phyloP scores from a whole-genome alignment of 371 early-diverging fungal species.

The Massospora cicadina region DNA sequence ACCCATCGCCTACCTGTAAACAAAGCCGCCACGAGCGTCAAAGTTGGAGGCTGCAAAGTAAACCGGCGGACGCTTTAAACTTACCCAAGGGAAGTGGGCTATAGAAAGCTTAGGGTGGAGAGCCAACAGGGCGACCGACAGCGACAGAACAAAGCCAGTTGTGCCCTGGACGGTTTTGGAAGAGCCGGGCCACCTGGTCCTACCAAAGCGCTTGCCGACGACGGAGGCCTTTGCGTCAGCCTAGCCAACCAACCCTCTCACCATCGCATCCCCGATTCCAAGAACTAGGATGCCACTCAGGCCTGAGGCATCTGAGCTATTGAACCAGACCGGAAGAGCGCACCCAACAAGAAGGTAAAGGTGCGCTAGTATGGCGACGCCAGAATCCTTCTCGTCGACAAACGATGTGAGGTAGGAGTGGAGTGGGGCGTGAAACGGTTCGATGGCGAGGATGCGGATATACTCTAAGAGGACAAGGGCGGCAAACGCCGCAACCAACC shows the following conservation, averaged over 20 bases:
- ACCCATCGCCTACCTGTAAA: slow-evolving; percentile 20
- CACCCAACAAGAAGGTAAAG: slow-evolving; percentile 78
- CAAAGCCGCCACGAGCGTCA: slow-evolving; percentile 11
- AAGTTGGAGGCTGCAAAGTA: slow-evolving; percentile 6
- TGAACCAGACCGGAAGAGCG: slow-evolving; percentile 76
- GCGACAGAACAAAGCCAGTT: slow-evolving; percentile 45
- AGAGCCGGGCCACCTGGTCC: slow-evolving; percentile 48
- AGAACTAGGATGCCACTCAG: slow-evolving; percentile 55
- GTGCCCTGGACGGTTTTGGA: slow-evolving; percentile 82
- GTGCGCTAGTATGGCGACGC: slow-evolving; percentile 69
- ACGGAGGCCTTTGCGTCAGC: slow-evolving; percentile 42
- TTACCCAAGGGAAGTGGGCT: slow-evolving; percentile 14
- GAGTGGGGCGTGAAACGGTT: slow-evolving; percentile 45
- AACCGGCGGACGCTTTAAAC: slow-evolving; percentile 3
- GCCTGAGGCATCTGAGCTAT: slow-evolving; percentile 18
- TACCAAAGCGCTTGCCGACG: slow-evolving; percentile 55
- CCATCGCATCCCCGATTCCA: slow-evolving; percentile 75
- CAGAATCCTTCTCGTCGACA: slow-evolving; percentile 62
- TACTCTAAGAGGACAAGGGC: slow-evolving; percentile 58
- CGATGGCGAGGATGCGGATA: slow-evolving; percentile 53
- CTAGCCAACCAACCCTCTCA: slow-evolving; percentile 13
- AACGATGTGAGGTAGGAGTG: slow-evolving; percentile 56
- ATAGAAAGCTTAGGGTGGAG: slow-evolving; percentile 16
- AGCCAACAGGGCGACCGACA: slow-evolving; percentile 27
- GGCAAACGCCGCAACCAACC: slow-evolving; percentile 57